Conservation (phyloP, 2,329 filamentous ascomycete genomes). For the Fusarium verrucosum region DNA sequence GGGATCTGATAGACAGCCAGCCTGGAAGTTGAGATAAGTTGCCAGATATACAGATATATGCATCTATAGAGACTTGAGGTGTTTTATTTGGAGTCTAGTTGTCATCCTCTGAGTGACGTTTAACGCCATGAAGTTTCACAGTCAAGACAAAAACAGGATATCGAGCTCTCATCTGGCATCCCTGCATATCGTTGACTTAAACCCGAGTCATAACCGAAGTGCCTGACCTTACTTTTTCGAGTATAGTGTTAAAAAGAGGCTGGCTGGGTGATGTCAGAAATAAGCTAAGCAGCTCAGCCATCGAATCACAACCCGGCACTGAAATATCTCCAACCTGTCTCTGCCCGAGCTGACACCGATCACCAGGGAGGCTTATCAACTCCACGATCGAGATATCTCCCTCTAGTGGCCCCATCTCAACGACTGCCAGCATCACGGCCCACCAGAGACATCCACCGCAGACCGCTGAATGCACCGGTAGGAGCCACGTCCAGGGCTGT, state of each 20-base stretch:
- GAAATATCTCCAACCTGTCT: conserved; percentile 17
- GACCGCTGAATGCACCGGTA: not conserved
- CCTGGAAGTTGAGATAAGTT: no score
- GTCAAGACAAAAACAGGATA: no score
- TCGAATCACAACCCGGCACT: conserved; percentile 1
- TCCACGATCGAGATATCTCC: conserved; percentile 18
- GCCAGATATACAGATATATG: no score
- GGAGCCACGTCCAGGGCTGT: not conserved
- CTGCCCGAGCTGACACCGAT: conserved; percentile 9
- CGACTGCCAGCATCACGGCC: not conserved
- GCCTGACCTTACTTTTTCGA: not conserved
- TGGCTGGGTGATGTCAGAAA: conserved; percentile 2
- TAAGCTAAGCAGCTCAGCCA: fast-evolving
- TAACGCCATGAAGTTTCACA: no score
- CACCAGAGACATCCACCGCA: not conserved
- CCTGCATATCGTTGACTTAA: not conserved
- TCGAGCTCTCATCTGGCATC: no score
- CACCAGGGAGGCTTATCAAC: conserved; percentile 17
- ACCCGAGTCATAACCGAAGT: conserved; percentile 4
- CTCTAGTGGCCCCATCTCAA: conserved; percentile 10
- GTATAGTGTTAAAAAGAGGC: not conserved
- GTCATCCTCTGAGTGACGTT: no score
- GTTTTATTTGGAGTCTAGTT: no score
- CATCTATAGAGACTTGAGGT: no score
- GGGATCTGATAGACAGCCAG: no score